These are phyloP conservation scores for Coemansia sp. DNA, from an alignment of 192 early-diverging fungal species.

Conservation along the genomic window DNA sequence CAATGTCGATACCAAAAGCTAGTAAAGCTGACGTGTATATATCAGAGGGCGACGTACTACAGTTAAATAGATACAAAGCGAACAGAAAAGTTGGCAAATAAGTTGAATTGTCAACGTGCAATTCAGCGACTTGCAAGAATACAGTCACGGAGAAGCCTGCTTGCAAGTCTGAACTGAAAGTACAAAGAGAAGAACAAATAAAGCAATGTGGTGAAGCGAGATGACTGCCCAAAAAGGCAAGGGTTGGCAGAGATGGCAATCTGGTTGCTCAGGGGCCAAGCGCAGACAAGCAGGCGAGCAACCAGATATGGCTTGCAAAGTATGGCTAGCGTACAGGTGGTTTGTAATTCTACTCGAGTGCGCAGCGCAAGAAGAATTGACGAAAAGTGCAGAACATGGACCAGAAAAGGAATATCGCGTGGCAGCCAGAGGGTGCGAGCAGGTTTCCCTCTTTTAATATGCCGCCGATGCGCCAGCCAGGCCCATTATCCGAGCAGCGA, in stretches of 20 bases:
- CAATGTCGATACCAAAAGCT: neutral
- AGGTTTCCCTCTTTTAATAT: conserved; percentile 9
- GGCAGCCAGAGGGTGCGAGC: conserved; percentile 5
- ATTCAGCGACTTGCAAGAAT: conserved; percentile 7
- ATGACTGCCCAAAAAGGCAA: conserved; percentile 7
- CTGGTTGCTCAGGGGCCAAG: conserved; percentile 4
- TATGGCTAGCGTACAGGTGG: neutral
- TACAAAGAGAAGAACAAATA: too few relatives aligned
- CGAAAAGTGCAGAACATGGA: too few relatives aligned
- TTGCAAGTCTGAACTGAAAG: neutral
- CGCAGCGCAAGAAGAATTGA: conserved; percentile 6
- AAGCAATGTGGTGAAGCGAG: neutral
- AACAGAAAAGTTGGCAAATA: neutral
- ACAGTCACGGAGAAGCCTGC: neutral
- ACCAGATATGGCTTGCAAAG: neutral
- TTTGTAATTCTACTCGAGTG: conserved; percentile 2
- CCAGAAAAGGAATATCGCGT: conserved; percentile 4
- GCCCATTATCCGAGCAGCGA: conserved; percentile 3
- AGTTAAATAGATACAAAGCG: conserved; percentile 1
- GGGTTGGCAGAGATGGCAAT: neutral
- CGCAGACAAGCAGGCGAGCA: conserved; percentile 3
- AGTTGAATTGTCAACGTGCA: conserved; percentile 3
- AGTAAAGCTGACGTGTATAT: neutral
- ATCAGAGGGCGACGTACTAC: neutral
- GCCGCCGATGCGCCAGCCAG: neutral